Evolutionary conservation across 768 basidiomycete genomes (phyloP).

Genomic region (Macrolepiota albuminosa): DNA sequence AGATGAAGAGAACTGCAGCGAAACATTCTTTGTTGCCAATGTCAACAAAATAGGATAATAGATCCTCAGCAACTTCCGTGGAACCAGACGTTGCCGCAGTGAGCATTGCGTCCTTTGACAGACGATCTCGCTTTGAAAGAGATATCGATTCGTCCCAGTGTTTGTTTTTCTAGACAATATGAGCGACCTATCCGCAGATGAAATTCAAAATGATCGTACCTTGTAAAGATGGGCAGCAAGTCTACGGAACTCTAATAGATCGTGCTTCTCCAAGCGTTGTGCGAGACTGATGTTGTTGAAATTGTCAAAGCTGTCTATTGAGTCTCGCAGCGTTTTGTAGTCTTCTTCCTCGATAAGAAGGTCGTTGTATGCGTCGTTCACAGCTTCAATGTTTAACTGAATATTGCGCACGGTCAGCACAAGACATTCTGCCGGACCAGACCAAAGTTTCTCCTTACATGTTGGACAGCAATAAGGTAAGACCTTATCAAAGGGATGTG

Average conservation of each 20-base stretch:
- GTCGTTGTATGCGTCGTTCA: slow-evolving; percentile 98
- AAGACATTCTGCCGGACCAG: background rate
- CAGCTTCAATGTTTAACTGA: slow-evolving; percentile 90
- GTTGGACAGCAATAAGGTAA: slow-evolving; percentile 96
- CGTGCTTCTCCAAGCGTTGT: slow-evolving; percentile 80
- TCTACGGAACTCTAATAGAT: slow-evolving; percentile 90
- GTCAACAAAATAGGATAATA: slow-evolving; percentile 94
- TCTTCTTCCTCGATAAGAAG: slow-evolving; percentile 99
- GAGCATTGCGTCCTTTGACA: slow-evolving; percentile 95
- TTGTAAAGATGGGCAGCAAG: slow-evolving; percentile 96
- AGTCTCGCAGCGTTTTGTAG: slow-evolving; percentile 95
- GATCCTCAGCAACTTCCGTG: slow-evolving; percentile 91
- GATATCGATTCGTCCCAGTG: slow-evolving; percentile 97
- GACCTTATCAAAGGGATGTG: slow-evolving; percentile 94
- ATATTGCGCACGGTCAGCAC: background rate
- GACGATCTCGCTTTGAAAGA: slow-evolving; percentile 91
- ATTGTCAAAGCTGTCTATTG: slow-evolving; percentile 97
- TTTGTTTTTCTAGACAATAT: slow-evolving; percentile 68
- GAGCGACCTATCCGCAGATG: background rate
- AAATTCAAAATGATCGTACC: slow-evolving; percentile 33
- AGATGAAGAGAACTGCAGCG: slow-evolving; percentile 82
- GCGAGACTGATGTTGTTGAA: slow-evolving; percentile 92
- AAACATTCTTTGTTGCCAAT: slow-evolving; percentile 99
- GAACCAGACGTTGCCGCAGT: slow-evolving; percentile 83
- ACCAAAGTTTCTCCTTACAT: slow-evolving; percentile 46